Evolutionary conservation across 306 rosid genomes (phyloP).

Genomic region (Cucumis melo): DNA sequence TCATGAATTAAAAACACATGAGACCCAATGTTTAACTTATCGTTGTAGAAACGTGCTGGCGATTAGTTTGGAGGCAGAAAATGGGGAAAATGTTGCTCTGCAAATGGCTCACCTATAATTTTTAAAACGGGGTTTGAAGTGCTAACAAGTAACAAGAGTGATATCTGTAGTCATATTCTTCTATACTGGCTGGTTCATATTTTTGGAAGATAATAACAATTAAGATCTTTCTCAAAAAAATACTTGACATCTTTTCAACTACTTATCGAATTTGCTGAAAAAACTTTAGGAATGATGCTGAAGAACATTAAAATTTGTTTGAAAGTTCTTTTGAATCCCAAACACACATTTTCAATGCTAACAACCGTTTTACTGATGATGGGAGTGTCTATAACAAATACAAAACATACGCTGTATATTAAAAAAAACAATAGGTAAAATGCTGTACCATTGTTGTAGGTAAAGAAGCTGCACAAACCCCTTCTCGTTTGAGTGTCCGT

Average conservation of each 20-base stretch:
- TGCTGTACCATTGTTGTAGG: slow-evolving; percentile 86
- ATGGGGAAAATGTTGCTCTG: not conserved
- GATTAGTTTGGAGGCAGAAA: not conserved
- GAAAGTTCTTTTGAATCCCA: not conserved
- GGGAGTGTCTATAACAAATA: not conserved
- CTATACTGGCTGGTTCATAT: not conserved
- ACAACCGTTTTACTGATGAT: not conserved
- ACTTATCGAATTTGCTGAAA: not conserved
- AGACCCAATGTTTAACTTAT: not conserved
- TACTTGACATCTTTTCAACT: not conserved
- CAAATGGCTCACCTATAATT: not conserved
- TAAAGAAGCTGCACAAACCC: slow-evolving; percentile 97
- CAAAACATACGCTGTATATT: not conserved
- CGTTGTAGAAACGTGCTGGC: not conserved
- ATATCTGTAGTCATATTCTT: not conserved
- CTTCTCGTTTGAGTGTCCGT: slow-evolving; percentile 96
- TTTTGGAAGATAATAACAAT: not conserved
- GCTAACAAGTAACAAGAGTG: not conserved
- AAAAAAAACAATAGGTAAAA: not conserved
- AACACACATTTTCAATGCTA: not conserved
- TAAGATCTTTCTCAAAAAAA: not conserved
- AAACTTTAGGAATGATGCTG: not conserved
- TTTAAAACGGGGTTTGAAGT: not conserved
- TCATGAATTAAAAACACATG: not conserved
- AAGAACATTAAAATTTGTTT: not conserved